Evolutionary conservation across 2,329 filamentous ascomycete species (phyloP), one percentile per base, ranked within the genome.

Genomic region (Leptographium galeiforme): DNA sequence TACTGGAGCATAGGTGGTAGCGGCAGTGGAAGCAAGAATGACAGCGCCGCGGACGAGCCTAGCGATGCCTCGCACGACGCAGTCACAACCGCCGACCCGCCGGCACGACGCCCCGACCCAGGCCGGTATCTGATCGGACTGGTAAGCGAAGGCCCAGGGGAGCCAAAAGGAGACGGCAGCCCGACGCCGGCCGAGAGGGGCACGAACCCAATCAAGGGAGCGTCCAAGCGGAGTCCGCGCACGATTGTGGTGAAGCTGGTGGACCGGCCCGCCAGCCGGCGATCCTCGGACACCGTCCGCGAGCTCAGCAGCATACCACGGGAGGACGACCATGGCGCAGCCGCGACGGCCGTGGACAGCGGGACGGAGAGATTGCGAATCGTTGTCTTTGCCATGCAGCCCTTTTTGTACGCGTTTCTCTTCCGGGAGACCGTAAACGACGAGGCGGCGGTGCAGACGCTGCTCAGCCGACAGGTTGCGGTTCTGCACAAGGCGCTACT

Each of bases 381-480:
- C 1, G 76, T 89, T 8, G 77, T 89, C 50, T 90, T 89, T 62
- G 77, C 84, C 47, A 81, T 82, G 64, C 78, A 76, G 30, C 87
- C 87, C 0, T 91, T 91, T 66, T 77, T 91, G 48, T 90, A 87
- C 64, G 78, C 83, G 1, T 84, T 93, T 56, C 70, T 93, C 5
- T 91, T 91, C 65, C 68, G 76, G 48, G 69, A 76, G 44, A 72
- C 10, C 19, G 41, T 10, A 1, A 38, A 4, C 32, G 43, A 45
- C 2, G 47, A 33, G 19, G 13, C 7, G 0, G 34, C 38, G 39
- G 39, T 32, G 7, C 54, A 58, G 52, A 30, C 39, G 0, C 54
- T 57, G 12, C 46, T 60, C 39, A 12, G 51, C 48, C 52, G 47
- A 13, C 81, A 85, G 60, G 72, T 85, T 13, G 68, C 71, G 2